phyloP scores from a whole-genome alignment of 495 filamentous ascomycete species.

The Trichocladium uniseriatum region DNA sequence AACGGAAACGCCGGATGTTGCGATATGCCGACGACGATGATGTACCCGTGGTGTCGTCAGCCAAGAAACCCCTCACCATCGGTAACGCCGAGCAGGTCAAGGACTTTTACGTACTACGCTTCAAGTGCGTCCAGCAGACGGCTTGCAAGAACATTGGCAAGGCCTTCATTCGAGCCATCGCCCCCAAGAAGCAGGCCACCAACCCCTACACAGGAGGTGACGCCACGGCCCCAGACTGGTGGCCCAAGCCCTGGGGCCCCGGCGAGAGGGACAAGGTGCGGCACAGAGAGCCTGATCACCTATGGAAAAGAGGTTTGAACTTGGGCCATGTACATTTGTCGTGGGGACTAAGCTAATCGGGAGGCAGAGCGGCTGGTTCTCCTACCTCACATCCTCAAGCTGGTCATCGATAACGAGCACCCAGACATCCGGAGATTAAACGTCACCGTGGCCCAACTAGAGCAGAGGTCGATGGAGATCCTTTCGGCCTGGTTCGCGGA shows the following conservation, averaged over 20 bases:
- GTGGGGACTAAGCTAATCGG: conserved; percentile 1
- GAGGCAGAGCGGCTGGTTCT: conserved; percentile 50
- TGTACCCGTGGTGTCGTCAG: conserved; percentile 9
- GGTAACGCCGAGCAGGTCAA: conserved; percentile 49
- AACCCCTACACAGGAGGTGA: conserved; percentile 72
- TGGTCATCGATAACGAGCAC: conserved; percentile 39
- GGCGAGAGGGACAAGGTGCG: conserved; percentile 32
- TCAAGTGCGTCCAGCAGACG: conserved; percentile 62
- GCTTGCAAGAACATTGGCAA: conserved; percentile 68
- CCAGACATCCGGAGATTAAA: conserved; percentile 28
- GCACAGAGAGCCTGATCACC: conserved; percentile 81
- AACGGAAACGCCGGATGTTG: conserved; percentile 15
- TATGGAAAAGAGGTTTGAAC: conserved; percentile 57
- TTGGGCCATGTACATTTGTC: too few species aligned
- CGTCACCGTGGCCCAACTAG: conserved; percentile 37
- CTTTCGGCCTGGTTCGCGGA: conserved; percentile 38
- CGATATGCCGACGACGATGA: conserved; percentile 24
- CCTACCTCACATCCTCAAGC: conserved; percentile 53
- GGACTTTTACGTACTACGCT: conserved; percentile 53
- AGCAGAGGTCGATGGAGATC: conserved; percentile 37
- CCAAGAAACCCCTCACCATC: conserved; percentile 40
- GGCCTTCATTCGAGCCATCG: conserved; percentile 71
- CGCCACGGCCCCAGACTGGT: conserved; percentile 66
- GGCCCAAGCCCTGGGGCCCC: conserved; percentile 53
- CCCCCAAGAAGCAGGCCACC: conserved; percentile 76